Evolutionary conservation across 2,329 filamentous ascomycete genomes (phyloP).

Genomic region (Cordyceps fumosorosea): DNA sequence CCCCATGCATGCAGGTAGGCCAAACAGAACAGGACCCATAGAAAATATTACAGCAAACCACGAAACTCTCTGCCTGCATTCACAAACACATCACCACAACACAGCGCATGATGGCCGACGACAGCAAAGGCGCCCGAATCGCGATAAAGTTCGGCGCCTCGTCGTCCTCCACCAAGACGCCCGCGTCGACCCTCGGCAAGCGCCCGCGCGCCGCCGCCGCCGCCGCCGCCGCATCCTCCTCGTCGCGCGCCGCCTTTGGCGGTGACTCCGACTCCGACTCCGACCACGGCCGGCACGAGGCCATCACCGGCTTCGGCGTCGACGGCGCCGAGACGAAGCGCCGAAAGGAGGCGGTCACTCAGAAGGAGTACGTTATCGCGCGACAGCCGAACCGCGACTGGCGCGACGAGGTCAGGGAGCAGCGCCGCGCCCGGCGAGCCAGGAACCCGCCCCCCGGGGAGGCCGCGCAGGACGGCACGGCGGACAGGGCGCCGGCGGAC

Average conservation of each 20-base stretch:
- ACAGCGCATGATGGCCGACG: conserved; percentile 30
- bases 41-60: too few species aligned
- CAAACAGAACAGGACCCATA: too few species aligned
- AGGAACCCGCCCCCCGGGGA: conserved; percentile 55
- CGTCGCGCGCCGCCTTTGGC: conserved; percentile 33
- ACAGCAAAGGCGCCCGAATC: conserved; percentile 33
- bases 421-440: conserved; percentile 28
- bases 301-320: conserved; percentile 43
- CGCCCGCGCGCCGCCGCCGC: conserved; percentile 28
- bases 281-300: conserved; percentile 32
- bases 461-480: neutral
- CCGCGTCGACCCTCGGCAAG: conserved; percentile 42
- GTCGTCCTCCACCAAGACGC: conserved; percentile 23
- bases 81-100: neutral
- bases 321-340: conserved; percentile 37
- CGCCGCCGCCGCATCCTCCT: neutral
- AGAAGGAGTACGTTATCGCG: conserved; percentile 48
- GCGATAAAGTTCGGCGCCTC: conserved; percentile 41
- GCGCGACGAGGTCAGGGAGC: conserved; percentile 45
- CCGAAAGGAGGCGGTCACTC: conserved; percentile 23
- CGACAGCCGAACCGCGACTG: conserved; percentile 55
- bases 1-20: neutral
- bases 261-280: conserved; percentile 31
- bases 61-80: too few species aligned
- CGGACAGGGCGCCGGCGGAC: conserved; percentile 34